Evolutionary conservation across 345 rosid genomes (phyloP), one percentile per base, ranked within the genome.

Genomic region (Acer campestre): DNA sequence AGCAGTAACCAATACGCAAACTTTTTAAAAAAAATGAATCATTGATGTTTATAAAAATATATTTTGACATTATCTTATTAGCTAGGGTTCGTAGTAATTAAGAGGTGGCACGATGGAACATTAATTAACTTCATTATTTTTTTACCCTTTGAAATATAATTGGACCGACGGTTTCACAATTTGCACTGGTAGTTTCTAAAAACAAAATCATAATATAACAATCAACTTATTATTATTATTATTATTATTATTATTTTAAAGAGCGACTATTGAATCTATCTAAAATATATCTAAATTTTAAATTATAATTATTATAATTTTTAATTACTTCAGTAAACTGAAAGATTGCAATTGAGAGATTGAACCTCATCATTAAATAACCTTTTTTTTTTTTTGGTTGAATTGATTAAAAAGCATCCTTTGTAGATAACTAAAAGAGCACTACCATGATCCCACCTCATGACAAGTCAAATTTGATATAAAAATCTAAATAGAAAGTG

Each of bases 161-260:
- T 67, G 72, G 23, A 71, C 74, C 63, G 63, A 55, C 74, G 46
- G 23, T 71, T 71, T 35, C 46, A 55, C 17, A 49, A 11, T 49
- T 49, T 49, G 6, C 14, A 49, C 16, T 11, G 12, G 16, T 56
- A 7, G 6, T 31, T 31, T 31, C 6, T 31, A 31, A 31, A 31
- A 31, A 31, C 35, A 31, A 31, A 31, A 31, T 31, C 35, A 31
- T 42, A 29, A 29, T 29, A 29, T 29, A 29, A 29, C 3, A 29
- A 29, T 29, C 31, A 29, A 29, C 31, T 29, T 29, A 29, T 2
- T 29, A 27, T 27, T 27, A 27, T 27, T 25, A 25, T 25, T 25
- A 25, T 25, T 25, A 25, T 25, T 25, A 25, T 25, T 25, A 25
- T 25, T 25, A 25, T 25, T 25, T 25, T 25, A 25, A 25, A 25